Conservation (phyloP, 192 early-diverging fungal genomes). For the Backusella circina region DNA sequence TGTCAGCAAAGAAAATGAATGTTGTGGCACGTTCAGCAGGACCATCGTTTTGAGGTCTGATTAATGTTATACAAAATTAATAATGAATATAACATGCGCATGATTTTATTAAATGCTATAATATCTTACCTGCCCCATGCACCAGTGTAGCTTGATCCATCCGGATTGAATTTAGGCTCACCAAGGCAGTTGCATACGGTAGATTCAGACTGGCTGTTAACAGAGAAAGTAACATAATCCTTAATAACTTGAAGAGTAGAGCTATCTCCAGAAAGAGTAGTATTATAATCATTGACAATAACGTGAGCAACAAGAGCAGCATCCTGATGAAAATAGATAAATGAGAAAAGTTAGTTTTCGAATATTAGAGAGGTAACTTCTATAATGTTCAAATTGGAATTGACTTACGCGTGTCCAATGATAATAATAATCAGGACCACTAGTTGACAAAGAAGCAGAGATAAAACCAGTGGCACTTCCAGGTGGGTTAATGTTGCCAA, state of each 20-base stretch:
- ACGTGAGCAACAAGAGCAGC: slow-evolving; percentile 29
- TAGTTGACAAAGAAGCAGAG: slow-evolving; percentile 23
- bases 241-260: slow-evolving; percentile 21
- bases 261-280: slow-evolving; percentile 12
- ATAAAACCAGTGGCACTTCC: slow-evolving; percentile 24
- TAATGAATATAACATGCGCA: not conserved
- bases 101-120: not conserved
- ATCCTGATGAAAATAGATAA: slow-evolving; percentile 10
- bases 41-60: slow-evolving; percentile 68
- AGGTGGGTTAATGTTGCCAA: slow-evolving; percentile 19
- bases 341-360: not conserved
- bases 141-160: slow-evolving; percentile 45
- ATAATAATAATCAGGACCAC: slow-evolving; percentile 72
- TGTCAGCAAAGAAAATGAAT: slow-evolving; percentile 38
- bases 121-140: slow-evolving; percentile 41
- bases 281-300: slow-evolving; percentile 10
- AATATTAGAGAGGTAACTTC: not conserved
- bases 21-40: slow-evolving; percentile 52
- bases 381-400: slow-evolving; percentile 35
- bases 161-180: slow-evolving; percentile 63
- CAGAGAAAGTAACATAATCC: slow-evolving; percentile 37
- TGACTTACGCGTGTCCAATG: slow-evolving; percentile 65
- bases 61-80: not conserved
- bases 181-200: slow-evolving; percentile 45
- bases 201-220: slow-evolving; percentile 18